Base-by-base conservation (phyloP, 2,329 filamentous ascomycete species). In the Paraphoma chrysanthemicola region DNA sequence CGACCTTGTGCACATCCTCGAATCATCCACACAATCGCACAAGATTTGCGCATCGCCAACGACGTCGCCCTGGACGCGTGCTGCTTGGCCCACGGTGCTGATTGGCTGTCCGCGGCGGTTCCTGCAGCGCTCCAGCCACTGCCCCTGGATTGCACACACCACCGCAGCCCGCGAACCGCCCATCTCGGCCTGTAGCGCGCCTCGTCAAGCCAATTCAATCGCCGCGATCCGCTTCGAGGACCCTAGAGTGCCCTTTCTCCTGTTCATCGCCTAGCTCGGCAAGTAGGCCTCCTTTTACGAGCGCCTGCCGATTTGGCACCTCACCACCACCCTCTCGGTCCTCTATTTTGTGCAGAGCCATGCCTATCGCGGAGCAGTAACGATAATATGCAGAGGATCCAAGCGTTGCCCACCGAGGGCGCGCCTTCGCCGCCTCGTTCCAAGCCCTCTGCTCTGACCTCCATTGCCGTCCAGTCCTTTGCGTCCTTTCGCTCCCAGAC, bases 401-500 rank as follows among this genome's bases (percentile, higher is more conserved):
- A 68, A 72, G 64, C 63, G 58, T 62, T 36, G 33, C 33, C 66
- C 52, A 38, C 48, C 46, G 63, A 64, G 56, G 69, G 54, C 56
- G 54, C 63, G 61, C 60, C 63, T 50, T 69, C 68, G 49, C 68
- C 66, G 60, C 68, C 70, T 53, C 70, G 68, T 56, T 62, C 65
- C 54, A 77, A 74, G 57, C 63, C 69, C 50, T 64, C 75, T 48
- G 74, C 74, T 41, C 70, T 79, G 53, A 70, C 78, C 38, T 75
- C 74, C 50, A 76, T 80, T 62, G 69, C 74, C 48, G 71, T 79
- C 48, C 74, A 76, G 57, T 78, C 79, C 44, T 81, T 81, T 67
- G 75, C 78, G 53, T 71, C 76, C 58, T 80, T 80, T 68, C 77
- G 76, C 49, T 75, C 77, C 33, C 76, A 78, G 61, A 69, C 77